Conservation (phyloP, 2,329 filamentous ascomycete genomes). For the Ophiostoma tasmaniense region DNA sequence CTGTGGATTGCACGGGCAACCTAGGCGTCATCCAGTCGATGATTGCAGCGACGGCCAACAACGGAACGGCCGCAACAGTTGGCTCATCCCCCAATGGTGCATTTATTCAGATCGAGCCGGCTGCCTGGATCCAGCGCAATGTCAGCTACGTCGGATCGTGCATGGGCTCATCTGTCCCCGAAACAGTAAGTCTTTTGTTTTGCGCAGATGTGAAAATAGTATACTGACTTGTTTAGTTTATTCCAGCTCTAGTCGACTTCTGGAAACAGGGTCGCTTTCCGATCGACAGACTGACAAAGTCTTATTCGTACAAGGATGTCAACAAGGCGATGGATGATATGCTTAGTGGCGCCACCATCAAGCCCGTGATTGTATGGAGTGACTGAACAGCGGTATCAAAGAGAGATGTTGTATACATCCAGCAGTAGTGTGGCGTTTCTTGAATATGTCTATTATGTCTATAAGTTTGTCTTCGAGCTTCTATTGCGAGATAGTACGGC, state of each 20-base stretch:
- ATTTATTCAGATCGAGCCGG: constrained; percentile 1
- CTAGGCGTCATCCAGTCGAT: constrained; percentile 2
- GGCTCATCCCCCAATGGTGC: not conserved
- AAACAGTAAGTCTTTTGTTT: not conserved
- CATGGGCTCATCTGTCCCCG: constrained; percentile 5
- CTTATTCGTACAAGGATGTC: constrained; percentile 5
- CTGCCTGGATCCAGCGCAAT: not conserved
- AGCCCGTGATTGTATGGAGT: constrained; percentile 2
- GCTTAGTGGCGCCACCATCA: constrained; percentile 2
- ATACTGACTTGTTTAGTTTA: not conserved
- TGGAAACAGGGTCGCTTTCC: constrained; percentile 7
- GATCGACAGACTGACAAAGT: not conserved
- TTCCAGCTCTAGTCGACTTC: not conserved
- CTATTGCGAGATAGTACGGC: too few species aligned
- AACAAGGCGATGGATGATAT: not conserved
- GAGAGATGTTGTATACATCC: too few species aligned
- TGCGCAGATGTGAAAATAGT: not conserved
- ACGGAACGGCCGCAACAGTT: not conserved
- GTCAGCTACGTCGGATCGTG: constrained; percentile 3
- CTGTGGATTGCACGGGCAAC: constrained; percentile 5
- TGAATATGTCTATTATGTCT: not conserved
- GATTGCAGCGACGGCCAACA: not conserved
- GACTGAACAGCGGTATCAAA: not conserved
- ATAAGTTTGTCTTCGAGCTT: too few species aligned
- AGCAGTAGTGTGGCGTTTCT: too few species aligned